Base-by-base conservation (phyloP, 2,329 filamentous ascomycete genomes). In the Cladosporium phlei region DNA sequence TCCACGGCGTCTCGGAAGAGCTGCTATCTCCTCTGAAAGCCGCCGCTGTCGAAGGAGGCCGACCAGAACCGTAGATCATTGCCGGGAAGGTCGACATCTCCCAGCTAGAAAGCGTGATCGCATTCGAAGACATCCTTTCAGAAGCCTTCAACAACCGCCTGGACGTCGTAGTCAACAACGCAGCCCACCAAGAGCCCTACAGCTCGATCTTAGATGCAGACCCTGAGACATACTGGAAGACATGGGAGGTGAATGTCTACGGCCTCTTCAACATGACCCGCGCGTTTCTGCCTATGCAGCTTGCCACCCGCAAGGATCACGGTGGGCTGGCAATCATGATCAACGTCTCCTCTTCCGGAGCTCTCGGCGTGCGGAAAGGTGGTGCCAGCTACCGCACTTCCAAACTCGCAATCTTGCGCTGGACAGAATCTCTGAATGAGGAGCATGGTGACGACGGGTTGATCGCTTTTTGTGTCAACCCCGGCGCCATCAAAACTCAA, bases 161-260 rank as follows among this genome's bases (percentile, higher is more conserved):
- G 5, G 65, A 68, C 38, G 53, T 68, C 22, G 55, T 67, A 20
- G 59, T 68, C 49, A 67, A 67, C 46, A 67, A 67, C 43, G 65
- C 63, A 10, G 65, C 57, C 2, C 44, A 58, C 6, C 38, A 60
- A 5, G 58, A 48, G 5, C 43, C 49, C 20, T 46, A 49, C 28
- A 49, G 47, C 9, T 34, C 47, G 24, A 49, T 59, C 34, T 35
- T 47, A 11, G 53, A 58, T 22, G 22, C 47, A 2, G 43, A 53
- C 39, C 37, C 44, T 8, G 46, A 59, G 3, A 48, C 49, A 21
- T 61, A 52, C 48, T 51, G 58, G 49, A 42, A 53, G 11, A 53
- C 52, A 16, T 55, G 51, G 42, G 51, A 52, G 24, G 55, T 59
- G 44, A 62, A 62, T 37, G 50, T 59, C 19, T 25, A 39, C 5